These are phyloP conservation scores for Yamadazyma oceani DNA, from an alignment of 1,139 yeast species.

Conservation along the genomic window DNA sequence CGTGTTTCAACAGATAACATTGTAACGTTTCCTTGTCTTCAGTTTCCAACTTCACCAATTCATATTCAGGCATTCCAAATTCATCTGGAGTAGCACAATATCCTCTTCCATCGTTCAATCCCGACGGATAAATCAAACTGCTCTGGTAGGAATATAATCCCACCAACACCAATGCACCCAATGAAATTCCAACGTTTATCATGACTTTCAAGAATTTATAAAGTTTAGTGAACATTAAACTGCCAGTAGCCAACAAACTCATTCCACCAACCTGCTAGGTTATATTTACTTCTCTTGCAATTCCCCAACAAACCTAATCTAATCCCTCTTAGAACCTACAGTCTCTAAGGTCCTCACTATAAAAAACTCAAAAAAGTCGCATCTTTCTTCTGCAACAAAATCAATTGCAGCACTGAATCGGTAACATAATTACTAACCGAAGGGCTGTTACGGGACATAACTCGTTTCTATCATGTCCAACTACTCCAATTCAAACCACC, in stretches of 20 bases:
- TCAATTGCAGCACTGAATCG: too few species aligned
- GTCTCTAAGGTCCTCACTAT: too few species aligned
- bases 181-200: constrained; percentile 33
- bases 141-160: constrained; percentile 70
- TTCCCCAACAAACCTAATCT: too few species aligned
- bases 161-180: constrained; percentile 42
- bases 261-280: constrained; percentile 2
- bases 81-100: constrained; percentile 77
- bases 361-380: too few species aligned
- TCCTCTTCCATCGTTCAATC: constrained; percentile 74
- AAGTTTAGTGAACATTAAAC: constrained; percentile 11
- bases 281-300: too few species aligned
- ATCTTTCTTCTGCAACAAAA: too few species aligned
- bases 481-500: constrained; percentile 12
- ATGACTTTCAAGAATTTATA: constrained; percentile 18
- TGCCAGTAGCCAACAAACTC: constrained; percentile 13
- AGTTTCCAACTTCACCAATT: constrained; percentile 61
- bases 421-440: too few species aligned
- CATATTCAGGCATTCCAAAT: constrained; percentile 64
- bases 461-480: too few species aligned
- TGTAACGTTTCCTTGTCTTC: constrained; percentile 58
- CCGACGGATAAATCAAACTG: constrained; percentile 76
- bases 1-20: constrained; percentile 50
- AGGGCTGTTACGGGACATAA: too few species aligned
- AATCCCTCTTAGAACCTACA: too few species aligned